phyloP scores from a whole-genome alignment of 2,329 filamentous ascomycete genomes.

The Pseudopithomyces chartarum region DNA sequence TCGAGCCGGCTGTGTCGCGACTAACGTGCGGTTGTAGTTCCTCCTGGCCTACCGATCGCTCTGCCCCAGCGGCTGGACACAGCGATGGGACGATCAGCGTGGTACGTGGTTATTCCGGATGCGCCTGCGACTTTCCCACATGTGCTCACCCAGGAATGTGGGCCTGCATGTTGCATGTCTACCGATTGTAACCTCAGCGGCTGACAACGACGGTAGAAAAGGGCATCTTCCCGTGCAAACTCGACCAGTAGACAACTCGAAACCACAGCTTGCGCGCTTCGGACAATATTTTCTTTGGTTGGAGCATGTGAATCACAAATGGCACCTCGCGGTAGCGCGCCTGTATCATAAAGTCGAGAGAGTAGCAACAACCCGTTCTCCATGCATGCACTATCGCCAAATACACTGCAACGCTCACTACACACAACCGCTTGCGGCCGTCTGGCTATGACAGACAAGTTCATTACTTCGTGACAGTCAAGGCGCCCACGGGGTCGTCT shows the following conservation, averaged over 20 bases:
- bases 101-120: slow-evolving; percentile 60
- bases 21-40: slow-evolving; percentile 66
- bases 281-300: slow-evolving; percentile 23
- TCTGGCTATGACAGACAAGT: not conserved
- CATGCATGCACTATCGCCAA: slow-evolving; percentile 15
- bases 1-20: not conserved
- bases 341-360: slow-evolving; percentile 29
- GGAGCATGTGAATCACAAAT: slow-evolving; percentile 26
- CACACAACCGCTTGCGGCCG: not conserved
- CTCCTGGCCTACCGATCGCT: slow-evolving; percentile 95
- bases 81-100: slow-evolving; percentile 97
- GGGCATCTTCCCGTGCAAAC: slow-evolving; percentile 44
- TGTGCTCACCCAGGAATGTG: too few relatives aligned
- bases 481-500: too few relatives aligned
- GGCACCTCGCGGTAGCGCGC: slow-evolving; percentile 27
- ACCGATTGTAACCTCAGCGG: not conserved
- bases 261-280: slow-evolving; percentile 9
- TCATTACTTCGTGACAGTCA: slow-evolving; percentile 4
- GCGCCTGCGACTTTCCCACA: too few relatives aligned
- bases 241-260: slow-evolving; percentile 40
- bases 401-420: not conserved
- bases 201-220: slow-evolving; percentile 26
- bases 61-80: slow-evolving; percentile 92
- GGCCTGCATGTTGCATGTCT: not conserved
- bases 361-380: slow-evolving; percentile 32